Percentiles rank a stretch among this genome's conserved stretches.
Conservation (phyloP, 352 stramenopile species). For the Pythium aphanidermatum region DNA sequence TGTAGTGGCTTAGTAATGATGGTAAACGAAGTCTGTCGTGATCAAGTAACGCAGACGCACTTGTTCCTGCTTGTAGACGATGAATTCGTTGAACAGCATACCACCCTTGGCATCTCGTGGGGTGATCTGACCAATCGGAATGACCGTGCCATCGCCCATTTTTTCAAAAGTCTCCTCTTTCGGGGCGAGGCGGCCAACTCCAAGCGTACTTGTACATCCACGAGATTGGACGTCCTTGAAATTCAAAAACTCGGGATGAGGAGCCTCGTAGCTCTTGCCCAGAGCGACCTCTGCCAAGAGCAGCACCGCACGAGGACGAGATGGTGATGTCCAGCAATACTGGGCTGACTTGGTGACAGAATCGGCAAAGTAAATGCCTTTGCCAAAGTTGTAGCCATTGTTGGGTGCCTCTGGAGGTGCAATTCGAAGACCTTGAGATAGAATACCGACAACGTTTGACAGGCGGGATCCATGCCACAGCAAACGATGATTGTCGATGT, state of each 20-base stretch:
- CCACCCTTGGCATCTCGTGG: conserved; percentile 26
- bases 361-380: conserved; percentile 77
- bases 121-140: conserved; percentile 45
- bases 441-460: conserved; percentile 59
- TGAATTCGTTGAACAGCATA: conserved; percentile 68
- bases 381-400: conserved; percentile 72
- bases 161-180: conserved; percentile 25
- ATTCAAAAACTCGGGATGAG: conserved; percentile 37
- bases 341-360: conserved; percentile 38
- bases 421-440: conserved; percentile 61
- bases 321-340: conserved; percentile 35
- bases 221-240: conserved; percentile 36
- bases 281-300: conserved; percentile 59
- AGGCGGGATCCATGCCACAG: conserved; percentile 80
- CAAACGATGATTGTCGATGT: conserved; percentile 60
- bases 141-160: conserved; percentile 41
- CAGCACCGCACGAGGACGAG: conserved; percentile 27
- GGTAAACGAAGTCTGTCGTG: conserved; percentile 35
- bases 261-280: conserved; percentile 39
- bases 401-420: conserved; percentile 54
- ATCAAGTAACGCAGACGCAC: conserved; percentile 58
- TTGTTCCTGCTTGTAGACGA: conserved; percentile 66
- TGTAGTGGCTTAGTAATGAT: too few relatives aligned
- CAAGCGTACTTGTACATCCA: conserved; percentile 28
- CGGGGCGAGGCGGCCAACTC: conserved; percentile 40